Base-by-base conservation (phyloP, 176 grass and related monocot species). In the Calamus simplicifolius region DNA sequence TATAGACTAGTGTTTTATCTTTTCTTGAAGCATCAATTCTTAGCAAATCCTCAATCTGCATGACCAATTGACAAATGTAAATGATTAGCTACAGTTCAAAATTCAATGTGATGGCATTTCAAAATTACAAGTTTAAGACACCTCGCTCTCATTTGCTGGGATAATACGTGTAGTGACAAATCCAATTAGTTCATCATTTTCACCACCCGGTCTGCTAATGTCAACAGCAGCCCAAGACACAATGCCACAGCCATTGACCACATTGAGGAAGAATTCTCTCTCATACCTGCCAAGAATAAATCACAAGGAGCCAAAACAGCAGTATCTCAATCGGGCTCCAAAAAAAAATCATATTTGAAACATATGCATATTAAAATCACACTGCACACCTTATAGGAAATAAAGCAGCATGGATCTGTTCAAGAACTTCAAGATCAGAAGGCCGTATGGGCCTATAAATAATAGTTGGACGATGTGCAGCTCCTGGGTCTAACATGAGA, bases 191-290 rank as follows among this genome's bases (percentile, higher is more conserved):
- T 98, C 81, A 67, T 79, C 84, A 57, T 72, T 77, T 58, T 19
- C 31, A 1, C 89, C 83, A 77, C 88, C 81, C 35, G 80, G 74
- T 72, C 75, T 80, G 66, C 85, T 85, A 56, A 81, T 80, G 59
- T 98, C 93, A 81, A 98, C 73, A 52, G 87, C 87, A n/a, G 75
- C 93, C 93, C 93, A 98, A 49, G 93, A 92, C 69, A 92, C 50
- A 62, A 92, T 85, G 26, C 93, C 93, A 85, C 82, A 54, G 31
- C 87, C 81, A 53, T 77, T 86, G 58, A 98, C 87, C 68, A 92
- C 93, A 57, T 85, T 87, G 62, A 98, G 79, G 79, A 98, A 98
- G 62, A 98, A 98, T 67, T 98, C 93, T 51, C 79, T 88, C 73
- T 98, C 93, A 74, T 98, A 98, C 63, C 91, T 96, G 58, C 50